A percentile compares a stretch with the other conserved stretches of the same genome.
phyloP scores from a whole-genome alignment of 2,329 filamentous ascomycete species.

The Pestalotiopsis sp. region DNA sequence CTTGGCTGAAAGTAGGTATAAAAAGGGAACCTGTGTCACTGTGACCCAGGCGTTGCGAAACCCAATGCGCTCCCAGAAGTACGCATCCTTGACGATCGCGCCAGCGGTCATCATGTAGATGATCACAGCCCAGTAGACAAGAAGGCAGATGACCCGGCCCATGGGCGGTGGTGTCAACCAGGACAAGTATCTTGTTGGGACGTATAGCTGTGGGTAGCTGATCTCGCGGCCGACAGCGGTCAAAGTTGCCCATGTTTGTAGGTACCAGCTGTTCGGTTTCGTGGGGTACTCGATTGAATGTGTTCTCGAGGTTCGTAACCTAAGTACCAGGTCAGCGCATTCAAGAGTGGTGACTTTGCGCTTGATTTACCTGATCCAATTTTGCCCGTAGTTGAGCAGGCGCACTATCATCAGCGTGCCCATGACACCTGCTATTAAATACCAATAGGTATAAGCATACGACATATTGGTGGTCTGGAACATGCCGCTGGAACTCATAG shows the following conservation, averaged over 20 bases:
- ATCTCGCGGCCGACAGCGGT: conserved; percentile 60
- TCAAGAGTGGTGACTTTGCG: not conserved
- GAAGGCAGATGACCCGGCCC: conserved; percentile 56
- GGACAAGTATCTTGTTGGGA: conserved; percentile 46
- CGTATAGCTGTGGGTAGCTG: conserved; percentile 56
- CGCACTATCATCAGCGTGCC: conserved; percentile 44
- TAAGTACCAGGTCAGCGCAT: conserved; percentile 24
- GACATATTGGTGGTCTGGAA: conserved; percentile 50
- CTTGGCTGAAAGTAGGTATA: conserved; percentile 65
- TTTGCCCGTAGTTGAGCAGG: conserved; percentile 44
- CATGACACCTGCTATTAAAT: conserved; percentile 54
- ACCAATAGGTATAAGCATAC: conserved; percentile 62
- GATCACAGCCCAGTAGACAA: conserved; percentile 61
- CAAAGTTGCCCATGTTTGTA: conserved; percentile 59
- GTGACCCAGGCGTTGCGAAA: conserved; percentile 71
- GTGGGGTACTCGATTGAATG: conserved; percentile 52
- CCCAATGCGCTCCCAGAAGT: conserved; percentile 66
- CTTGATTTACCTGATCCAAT: conserved; percentile 42
- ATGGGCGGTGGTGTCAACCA: conserved; percentile 63
- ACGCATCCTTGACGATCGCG: conserved; percentile 52
- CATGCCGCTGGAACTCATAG: conserved; percentile 26
- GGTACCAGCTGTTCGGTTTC: conserved; percentile 46
- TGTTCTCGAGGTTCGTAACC: conserved; percentile 48
- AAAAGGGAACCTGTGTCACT: conserved; percentile 64
- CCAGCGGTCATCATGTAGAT: conserved; percentile 58